Percentiles rank a stretch among this genome's conserved stretches.
Conservation (phyloP, 23 red algal species). For the Gracilaria domingensis region DNA sequence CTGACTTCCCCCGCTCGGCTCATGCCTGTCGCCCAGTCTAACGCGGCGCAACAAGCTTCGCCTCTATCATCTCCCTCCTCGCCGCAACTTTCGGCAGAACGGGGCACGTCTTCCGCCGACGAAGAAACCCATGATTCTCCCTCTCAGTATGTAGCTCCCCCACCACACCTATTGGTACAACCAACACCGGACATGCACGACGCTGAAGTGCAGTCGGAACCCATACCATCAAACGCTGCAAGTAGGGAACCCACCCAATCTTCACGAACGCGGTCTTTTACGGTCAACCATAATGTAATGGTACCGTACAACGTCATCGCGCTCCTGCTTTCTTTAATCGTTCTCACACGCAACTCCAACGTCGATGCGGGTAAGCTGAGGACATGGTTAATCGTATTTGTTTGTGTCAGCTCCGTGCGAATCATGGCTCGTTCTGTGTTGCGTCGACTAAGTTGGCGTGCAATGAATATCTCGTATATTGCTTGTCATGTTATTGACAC, state of each 20-base stretch:
- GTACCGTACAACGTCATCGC: conserved; percentile 15
- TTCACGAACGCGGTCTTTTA: background rate
- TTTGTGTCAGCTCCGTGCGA: conserved; percentile 23
- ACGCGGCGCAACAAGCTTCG: background rate
- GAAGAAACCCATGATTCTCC: background rate
- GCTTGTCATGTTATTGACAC: background rate
- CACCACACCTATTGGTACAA: background rate
- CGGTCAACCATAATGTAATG: conserved; percentile 1
- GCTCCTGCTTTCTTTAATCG: conserved; percentile 1
- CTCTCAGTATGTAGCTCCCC: background rate
- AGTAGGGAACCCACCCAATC: background rate
- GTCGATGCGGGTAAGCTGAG: background rate
- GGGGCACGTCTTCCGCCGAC: background rate
- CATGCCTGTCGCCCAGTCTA: conserved; percentile 2
- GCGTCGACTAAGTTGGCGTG: background rate
- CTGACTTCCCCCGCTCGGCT: conserved; percentile 6
- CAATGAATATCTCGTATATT: background rate
- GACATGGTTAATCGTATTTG: conserved; percentile 49
- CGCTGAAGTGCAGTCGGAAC: background rate
- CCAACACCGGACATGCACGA: background rate
- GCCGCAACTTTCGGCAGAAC: background rate
- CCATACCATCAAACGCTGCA: background rate
- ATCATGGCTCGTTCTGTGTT: background rate
- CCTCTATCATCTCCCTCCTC: background rate
- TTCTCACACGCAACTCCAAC: background rate